Evolutionary conservation across 345 rosid genomes (phyloP).

Genomic region (Conringia planisiliqua): DNA sequence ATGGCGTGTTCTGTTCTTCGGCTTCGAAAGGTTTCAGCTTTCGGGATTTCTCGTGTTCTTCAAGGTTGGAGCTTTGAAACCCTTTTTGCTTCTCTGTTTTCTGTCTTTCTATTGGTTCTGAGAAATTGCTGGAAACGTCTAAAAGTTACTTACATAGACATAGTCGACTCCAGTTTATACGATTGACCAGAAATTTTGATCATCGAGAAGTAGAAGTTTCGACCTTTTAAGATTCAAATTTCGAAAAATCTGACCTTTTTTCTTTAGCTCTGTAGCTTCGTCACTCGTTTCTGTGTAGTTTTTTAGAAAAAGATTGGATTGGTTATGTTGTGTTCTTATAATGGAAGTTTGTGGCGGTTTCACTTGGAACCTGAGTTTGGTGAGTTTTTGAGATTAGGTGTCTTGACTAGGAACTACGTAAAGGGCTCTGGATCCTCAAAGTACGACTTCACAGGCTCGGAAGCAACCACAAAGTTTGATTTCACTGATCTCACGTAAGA

Average conservation of each 20-base stretch:
- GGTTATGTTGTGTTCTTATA: neutral
- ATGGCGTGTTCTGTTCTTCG: slow-evolving; percentile 57
- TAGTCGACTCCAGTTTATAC: neutral
- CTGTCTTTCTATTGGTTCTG: neutral
- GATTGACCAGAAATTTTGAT: neutral
- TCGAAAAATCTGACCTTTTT: neutral
- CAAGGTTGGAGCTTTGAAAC: slow-evolving; percentile 43
- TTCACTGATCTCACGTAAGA: slow-evolving; percentile 81
- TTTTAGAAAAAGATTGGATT: neutral
- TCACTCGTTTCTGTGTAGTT: neutral
- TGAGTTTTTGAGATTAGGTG: slow-evolving; percentile 24
- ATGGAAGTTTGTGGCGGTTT: slow-evolving; percentile 30
- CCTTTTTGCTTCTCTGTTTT: neutral
- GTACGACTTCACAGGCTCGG: slow-evolving; percentile 57
- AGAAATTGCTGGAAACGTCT: neutral
- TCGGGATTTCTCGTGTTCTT: slow-evolving; percentile 45
- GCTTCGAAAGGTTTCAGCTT: slow-evolving; percentile 51
- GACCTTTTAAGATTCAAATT: neutral
- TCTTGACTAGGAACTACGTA: slow-evolving; percentile 41
- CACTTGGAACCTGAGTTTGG: slow-evolving; percentile 36
- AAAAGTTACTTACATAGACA: neutral
- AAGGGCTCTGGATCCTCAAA: slow-evolving; percentile 27
- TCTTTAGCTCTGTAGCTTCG: neutral
- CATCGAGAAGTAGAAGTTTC: neutral
- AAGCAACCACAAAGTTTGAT: slow-evolving; percentile 44